Percentiles rank a stretch among this genome's conserved stretches.
Evolutionary conservation across 176 grass and related monocot genomes (phyloP).

Genomic region (Rhipidocladum racemiflorum): DNA sequence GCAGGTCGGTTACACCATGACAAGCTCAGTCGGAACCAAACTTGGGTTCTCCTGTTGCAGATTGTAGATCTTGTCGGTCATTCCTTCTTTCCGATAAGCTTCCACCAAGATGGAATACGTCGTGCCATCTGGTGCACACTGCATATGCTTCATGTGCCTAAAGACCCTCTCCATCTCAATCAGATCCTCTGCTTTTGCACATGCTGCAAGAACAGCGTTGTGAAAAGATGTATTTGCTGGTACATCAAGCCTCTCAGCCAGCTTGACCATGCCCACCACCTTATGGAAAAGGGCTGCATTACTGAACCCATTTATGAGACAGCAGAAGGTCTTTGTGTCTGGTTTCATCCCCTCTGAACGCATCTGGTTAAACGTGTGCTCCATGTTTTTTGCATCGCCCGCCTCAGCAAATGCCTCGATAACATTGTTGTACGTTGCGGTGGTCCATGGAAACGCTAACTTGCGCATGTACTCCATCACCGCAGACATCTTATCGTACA

Average conservation of each 20-base stretch:
- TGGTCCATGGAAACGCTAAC: constrained; percentile 82
- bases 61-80: constrained; percentile 86
- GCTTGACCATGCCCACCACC: constrained; percentile 80
- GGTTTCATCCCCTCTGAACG: constrained; percentile 76
- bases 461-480: constrained; percentile 99
- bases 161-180: constrained; percentile 96
- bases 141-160: constrained; percentile 75
- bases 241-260: constrained; percentile 72
- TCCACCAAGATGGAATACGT: constrained; percentile 69
- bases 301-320: constrained; percentile 80
- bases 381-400: constrained; percentile 84
- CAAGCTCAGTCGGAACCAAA: constrained; percentile 43
- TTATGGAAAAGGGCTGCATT: constrained; percentile 85
- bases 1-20: constrained; percentile 27
- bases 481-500: constrained; percentile 89
- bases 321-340: constrained; percentile 88
- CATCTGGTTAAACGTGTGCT: constrained; percentile 92
- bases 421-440: constrained; percentile 86
- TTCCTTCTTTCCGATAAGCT: constrained; percentile 88
- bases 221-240: constrained; percentile 56
- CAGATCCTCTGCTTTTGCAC: constrained; percentile 82
- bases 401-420: constrained; percentile 81
- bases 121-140: constrained; percentile 49
- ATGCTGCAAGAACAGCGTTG: constrained; percentile 63
- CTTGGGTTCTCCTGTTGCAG: constrained; percentile 63